phyloP scores from a whole-genome alignment of 2,329 filamentous ascomycete genomes.

The Curvularia spicifera region DNA sequence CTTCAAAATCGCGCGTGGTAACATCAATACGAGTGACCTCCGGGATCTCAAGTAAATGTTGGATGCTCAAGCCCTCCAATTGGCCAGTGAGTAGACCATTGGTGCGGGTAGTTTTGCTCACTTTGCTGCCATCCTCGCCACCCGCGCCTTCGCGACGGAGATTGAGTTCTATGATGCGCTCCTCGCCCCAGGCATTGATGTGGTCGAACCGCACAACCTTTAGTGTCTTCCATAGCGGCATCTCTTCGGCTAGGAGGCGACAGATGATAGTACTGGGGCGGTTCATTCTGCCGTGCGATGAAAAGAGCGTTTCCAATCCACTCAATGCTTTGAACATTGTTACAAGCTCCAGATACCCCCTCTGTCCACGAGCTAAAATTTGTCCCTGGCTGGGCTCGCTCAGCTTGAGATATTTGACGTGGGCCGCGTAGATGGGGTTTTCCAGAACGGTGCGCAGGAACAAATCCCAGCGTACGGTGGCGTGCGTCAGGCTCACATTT shows the following conservation, averaged over 20 bases:
- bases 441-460: slow-evolving; percentile 8
- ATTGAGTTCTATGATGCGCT: slow-evolving; percentile 7
- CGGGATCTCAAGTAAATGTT: neutral
- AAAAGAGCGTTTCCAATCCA: slow-evolving; percentile 3
- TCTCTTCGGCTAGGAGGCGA: neutral
- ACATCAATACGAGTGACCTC: neutral
- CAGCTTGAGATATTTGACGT: slow-evolving; percentile 12
- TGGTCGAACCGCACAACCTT: slow-evolving; percentile 2
- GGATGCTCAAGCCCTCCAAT: neutral
- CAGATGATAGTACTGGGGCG: neutral
- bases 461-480: slow-evolving; percentile 7
- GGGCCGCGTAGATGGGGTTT: slow-evolving; percentile 10
- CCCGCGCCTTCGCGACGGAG: neutral
- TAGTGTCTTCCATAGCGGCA: slow-evolving; percentile 11
- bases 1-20: slow-evolving; percentile 6
- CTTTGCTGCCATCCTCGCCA: neutral
- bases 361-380: neutral
- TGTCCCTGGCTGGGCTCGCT: neutral
- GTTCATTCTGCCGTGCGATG: neutral
- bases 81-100: slow-evolving; percentile 4
- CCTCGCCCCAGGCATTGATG: slow-evolving; percentile 7
- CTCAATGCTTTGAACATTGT: slow-evolving; percentile 7
- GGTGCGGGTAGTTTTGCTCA: neutral
- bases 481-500: slow-evolving; percentile 9
- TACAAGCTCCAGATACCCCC: neutral